Base-by-base conservation (phyloP, 768 basidiomycete species). In the Hypsizygus marmoreus region DNA sequence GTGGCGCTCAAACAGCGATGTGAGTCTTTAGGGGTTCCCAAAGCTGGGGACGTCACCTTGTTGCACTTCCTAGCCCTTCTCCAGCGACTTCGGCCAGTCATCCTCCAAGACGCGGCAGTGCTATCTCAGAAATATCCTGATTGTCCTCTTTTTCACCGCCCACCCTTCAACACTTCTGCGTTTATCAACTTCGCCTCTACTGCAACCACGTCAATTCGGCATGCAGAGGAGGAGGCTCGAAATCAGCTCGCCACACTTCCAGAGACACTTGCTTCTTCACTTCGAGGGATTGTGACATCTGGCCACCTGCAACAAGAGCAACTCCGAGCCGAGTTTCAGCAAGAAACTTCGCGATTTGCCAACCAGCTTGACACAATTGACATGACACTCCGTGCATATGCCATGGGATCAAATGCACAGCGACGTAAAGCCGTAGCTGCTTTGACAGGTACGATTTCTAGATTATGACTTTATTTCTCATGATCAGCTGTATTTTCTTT, bases 41-140 rank as follows among this genome's bases (percentile, higher is more conserved):
- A n/a, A n/a, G 58, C 54, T 6, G 46, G 36, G 3, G 66, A 65
- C 37, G 56, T 62, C 28, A 53, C 66, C 2, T 49, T 69, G 1
- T 54, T 52, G 7, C 36, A 62, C 16, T 68, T 70, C 40, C 29
- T 29, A 2, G 29, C 25, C 3, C 29, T 43, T n/a, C 41, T 43
- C 30, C 1, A 19, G 4, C 16, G 6, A 17, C 19, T 43, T 8
- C 29, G 14, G 4, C n/a, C 4, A 10, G 32, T 43, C 28, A 43
- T 43, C 17, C 19, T 40, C 11, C 39, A 40, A 14, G 39, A 40
- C 17, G 24, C 39, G 2, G 39, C 39, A 6, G 20, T 2, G 20
- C 41, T 43, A 11, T 30, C 11, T 30, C 22, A n/a, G 13, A 29
- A 43, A 30, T 43, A 43, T n/a, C 41, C 41, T 1, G 29, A 30